Conservation (phyloP, 768 basidiomycete genomes). For the Rhodotorula taiwanensis region DNA sequence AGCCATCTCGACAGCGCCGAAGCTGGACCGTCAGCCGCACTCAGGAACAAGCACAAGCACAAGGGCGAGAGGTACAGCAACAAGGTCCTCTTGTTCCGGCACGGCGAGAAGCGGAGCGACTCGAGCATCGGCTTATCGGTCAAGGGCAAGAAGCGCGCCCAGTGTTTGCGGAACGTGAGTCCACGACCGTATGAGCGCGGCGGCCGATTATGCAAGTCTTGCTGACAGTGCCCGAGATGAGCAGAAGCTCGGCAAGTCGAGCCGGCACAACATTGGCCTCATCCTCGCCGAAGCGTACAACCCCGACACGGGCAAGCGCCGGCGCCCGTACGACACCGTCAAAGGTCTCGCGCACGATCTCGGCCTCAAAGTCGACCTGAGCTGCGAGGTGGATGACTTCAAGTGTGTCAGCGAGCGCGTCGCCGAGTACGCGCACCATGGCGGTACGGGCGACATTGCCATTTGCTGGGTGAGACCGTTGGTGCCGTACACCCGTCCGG, state of each 20-base stretch:
- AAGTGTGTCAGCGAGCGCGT: conserved; percentile 22
- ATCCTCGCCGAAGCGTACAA: conserved; percentile 33
- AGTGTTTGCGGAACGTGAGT: conserved; percentile 30
- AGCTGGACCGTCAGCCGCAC: too few species aligned
- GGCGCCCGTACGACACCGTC: conserved; percentile 32
- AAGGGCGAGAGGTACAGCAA: conserved; percentile 10
- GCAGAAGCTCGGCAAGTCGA: conserved; percentile 3
- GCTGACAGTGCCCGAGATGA: too few species aligned
- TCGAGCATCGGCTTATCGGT: conserved; percentile 10
- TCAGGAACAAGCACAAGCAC: not conserved
- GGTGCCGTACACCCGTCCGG: not conserved
- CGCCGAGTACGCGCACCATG: conserved; percentile 9
- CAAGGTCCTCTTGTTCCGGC: conserved; percentile 30
- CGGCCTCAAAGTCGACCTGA: conserved; percentile 25
- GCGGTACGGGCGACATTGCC: conserved; percentile 24
- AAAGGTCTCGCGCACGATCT: conserved; percentile 24
- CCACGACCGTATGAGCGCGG: too few species aligned
- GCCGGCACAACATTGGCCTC: conserved; percentile 25
- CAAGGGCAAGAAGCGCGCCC: conserved; percentile 27
- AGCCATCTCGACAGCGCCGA: not conserved
- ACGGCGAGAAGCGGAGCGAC: conserved; percentile 32
- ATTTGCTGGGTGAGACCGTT: conserved; percentile 32
- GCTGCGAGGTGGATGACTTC: conserved; percentile 30
- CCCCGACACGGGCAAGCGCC: conserved; percentile 7
- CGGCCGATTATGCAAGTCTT: too few species aligned